Conservation (phyloP, 1,284 basidiomycete species). For the Pseudozyma tsukubaensis region DNA sequence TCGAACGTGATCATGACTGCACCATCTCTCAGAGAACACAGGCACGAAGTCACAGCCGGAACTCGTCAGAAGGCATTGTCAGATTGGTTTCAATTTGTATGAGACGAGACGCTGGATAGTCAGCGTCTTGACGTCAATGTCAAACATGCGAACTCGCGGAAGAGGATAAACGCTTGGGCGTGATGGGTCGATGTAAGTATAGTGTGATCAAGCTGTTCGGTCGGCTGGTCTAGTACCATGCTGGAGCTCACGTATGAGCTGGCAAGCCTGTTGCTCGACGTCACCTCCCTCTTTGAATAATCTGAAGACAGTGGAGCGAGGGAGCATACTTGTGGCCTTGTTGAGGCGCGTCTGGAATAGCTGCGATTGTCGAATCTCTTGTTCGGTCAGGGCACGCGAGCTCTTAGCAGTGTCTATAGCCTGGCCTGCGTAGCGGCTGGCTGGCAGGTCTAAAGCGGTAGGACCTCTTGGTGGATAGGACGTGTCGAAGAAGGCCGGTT, state of each 20-base stretch:
- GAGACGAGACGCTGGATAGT: no score
- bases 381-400: constrained; percentile 29
- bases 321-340: constrained; percentile 43
- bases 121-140: no score
- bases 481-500: constrained; percentile 31
- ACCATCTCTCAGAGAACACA: no score
- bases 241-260: constrained; percentile 45
- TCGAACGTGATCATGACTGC: no score
- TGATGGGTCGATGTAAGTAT: no score
- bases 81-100: no score
- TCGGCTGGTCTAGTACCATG: constrained; percentile 47
- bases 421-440: constrained; percentile 16
- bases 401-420: constrained; percentile 1
- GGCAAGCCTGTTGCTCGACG: constrained; percentile 35
- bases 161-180: no score
- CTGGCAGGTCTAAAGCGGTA: constrained; percentile 24
- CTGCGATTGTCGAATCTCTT: constrained; percentile 38
- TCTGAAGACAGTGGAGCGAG: constrained; percentile 46
- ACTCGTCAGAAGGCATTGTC: no score
- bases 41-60: no score
- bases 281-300: constrained; percentile 46
- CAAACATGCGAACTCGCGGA: no score
- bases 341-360: constrained; percentile 39
- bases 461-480: constrained; percentile 36
- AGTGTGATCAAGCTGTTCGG: constrained; percentile 8